Percentiles rank a stretch among this genome's conserved stretches.
These are phyloP conservation scores for Alternaria metachromatica DNA, from an alignment of 2,329 filamentous ascomycete species.

Conservation along the genomic window DNA sequence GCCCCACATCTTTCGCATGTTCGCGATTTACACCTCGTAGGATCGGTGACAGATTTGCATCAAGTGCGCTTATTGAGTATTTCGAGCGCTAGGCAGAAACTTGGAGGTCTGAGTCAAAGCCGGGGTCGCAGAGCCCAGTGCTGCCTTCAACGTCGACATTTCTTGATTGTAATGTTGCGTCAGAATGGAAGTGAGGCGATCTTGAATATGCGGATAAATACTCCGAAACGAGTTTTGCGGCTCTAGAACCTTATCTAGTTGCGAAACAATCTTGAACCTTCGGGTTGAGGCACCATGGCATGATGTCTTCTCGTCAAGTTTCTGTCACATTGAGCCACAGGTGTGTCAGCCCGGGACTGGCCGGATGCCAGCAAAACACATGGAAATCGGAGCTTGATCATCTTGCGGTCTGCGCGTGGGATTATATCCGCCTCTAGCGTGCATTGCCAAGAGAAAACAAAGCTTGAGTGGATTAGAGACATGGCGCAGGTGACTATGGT, in stretches of 20 bases:
- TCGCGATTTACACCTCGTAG: not conserved
- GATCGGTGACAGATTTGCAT: slow-evolving; percentile 1
- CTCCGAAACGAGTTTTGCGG: not conserved
- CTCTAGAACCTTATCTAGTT: not conserved
- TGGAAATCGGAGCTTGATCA: slow-evolving; percentile 9
- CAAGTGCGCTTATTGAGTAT: not conserved
- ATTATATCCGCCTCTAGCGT: slow-evolving; percentile 19
- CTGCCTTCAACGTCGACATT: slow-evolving; percentile 6
- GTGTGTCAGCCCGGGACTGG: slow-evolving; percentile 26
- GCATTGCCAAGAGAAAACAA: slow-evolving; percentile 20
- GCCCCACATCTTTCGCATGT: not conserved
- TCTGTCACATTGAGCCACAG: slow-evolving; percentile 6
- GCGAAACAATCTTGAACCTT: not conserved
- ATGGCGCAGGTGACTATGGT: slow-evolving; percentile 28
- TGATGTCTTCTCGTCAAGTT: not conserved
- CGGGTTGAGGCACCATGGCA: not conserved
- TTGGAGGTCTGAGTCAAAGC: slow-evolving; percentile 20
- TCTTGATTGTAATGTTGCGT: slow-evolving; percentile 10
- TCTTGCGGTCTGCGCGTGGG: slow-evolving; percentile 14
- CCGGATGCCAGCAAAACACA: slow-evolving; percentile 21
- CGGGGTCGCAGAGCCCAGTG: slow-evolving; percentile 5
- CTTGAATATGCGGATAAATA: not conserved
- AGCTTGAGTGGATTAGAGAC: slow-evolving; percentile 28
- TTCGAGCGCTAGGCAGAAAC: slow-evolving; percentile 3
- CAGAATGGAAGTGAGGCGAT: not conserved